Evolutionary conservation across 805 yeast species (phyloP), one percentile per base, ranked within the genome.

Genomic region (Pichia nanzhaoensis): DNA sequence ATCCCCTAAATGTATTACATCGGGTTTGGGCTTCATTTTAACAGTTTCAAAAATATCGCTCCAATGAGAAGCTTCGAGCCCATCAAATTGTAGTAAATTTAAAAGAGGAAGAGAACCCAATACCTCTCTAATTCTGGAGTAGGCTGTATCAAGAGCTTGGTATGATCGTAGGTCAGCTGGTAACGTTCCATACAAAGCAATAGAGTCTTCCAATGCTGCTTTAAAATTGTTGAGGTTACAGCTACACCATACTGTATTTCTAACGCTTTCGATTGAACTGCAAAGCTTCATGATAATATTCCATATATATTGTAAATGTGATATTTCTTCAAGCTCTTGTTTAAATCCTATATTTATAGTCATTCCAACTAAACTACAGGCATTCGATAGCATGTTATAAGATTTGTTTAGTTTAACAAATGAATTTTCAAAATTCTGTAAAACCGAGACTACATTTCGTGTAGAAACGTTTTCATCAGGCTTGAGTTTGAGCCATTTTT

Each of bases 41-140:
- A 71, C 47, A 12, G 55, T 59, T 12, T 58, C 49, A 50, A 74
- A 75, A 2, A 82, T 58, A 9, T 55, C 50, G 16, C 64, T 64
- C 89, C 96, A 80, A 55, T 90, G 97, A 19, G 89, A 68, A 0
- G 70, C 71, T 44, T 74, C 74, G 50, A 90, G 60, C 0, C 78
- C 71, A 0, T 73, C 82, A 4, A 79, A 73, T 45, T 73, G 75
- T 45, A 87, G 61, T 3, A 72, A 74, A 2, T 59, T 50, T 1
- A 83, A 32, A 6, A 70, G 34, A 1, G 73, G 58, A 33, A 65
- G 57, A 24, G 70, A 55, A 45, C 69, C 64, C 13, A 74, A 52
- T 37, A 70, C 54, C 2, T 59, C 58, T 39, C 74, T 74, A 8
- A 84, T 58, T 1, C 52, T 49, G 8, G 57, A 58, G 50, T 78